Base-by-base conservation (phyloP, 1,284 basidiomycete genomes). In the Trichosporon sp. region DNA sequence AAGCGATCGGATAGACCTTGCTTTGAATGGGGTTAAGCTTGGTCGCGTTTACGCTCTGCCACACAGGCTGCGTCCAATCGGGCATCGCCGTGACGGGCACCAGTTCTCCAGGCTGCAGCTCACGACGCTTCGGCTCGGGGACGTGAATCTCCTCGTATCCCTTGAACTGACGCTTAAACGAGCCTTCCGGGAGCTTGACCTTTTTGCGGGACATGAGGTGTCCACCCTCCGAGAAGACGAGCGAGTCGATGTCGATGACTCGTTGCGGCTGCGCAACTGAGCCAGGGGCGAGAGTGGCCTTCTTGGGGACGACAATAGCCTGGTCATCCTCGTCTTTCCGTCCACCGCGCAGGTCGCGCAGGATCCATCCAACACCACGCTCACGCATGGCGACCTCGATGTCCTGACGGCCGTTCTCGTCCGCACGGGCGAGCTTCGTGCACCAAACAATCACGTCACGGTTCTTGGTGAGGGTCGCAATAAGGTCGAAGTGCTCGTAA, bases 111-210 rank as follows among this genome's bases (percentile, higher is more conserved):
- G 86, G 74, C 16, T 80, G 86, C 0, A 88, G 85, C 0, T 89
- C 87, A 72, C 92, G 90, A 75, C 91, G 90, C 85, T 95, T 94
- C 2, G 96, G 96, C 1, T 94, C 91, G 0, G 96, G 96, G 1
- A 99, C 93, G 78, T 98, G 96, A 66, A 99, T 97, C 84, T 99
- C 97, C 83, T 99, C 97, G 83, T 94, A 99, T 0, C 96, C 96
- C 84, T 98, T 98, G 84, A 92, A 91, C 37, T 92, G 90, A 38
- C 96, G 91, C 86, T 99, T 99, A 89, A 98, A 96, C 37, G 94
- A 98, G 4, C 96, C 97, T 66, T 98, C 94, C 0, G 96, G 97
- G 4, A 99, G 90, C 79, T 96, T 97, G 84, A 93, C 94, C 85
- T 98, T 98, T 84, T 98, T 97, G 85, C 98, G 97, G 21, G 94